phyloP scores from a whole-genome alignment of 1,284 basidiomycete genomes.

The Trametes hirsuta region DNA sequence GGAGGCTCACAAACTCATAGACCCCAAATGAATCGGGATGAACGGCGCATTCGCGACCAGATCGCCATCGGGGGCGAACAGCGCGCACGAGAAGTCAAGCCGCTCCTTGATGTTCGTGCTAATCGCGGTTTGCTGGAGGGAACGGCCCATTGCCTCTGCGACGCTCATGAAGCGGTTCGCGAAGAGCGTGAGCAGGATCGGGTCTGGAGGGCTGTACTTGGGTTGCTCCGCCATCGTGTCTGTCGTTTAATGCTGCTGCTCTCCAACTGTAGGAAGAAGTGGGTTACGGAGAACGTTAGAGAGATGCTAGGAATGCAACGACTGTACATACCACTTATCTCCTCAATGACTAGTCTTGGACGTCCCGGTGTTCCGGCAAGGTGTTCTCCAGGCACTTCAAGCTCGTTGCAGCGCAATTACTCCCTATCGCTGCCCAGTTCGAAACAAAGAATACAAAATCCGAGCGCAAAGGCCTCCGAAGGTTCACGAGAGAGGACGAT shows the following conservation, averaged over 20 bases:
- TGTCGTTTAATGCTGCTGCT: neutral
- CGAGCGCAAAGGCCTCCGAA: neutral
- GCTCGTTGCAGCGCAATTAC: neutral
- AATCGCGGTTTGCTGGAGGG: constrained; percentile 88
- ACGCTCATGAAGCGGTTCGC: constrained; percentile 93
- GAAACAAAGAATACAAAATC: neutral
- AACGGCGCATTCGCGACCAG: constrained; percentile 91
- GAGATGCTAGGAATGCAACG: too few species aligned
- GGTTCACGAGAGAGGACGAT: neutral
- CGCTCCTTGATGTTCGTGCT: constrained; percentile 92
- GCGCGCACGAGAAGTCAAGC: constrained; percentile 87
- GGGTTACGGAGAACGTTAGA: too few species aligned
- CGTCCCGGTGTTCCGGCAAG: constrained; percentile 2
- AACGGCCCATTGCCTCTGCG: constrained; percentile 91
- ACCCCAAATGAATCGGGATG: constrained; percentile 80
- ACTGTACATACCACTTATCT: too few species aligned
- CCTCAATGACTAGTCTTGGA: neutral
- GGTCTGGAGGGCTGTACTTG: constrained; percentile 62
- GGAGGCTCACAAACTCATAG: constrained; percentile 81
- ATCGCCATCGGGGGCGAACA: constrained; percentile 90
- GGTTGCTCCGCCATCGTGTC: constrained; percentile 15
- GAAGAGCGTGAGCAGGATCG: constrained; percentile 87
- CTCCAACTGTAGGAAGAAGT: too few species aligned
- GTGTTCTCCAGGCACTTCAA: neutral
- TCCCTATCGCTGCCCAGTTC: neutral